A percentile compares a stretch with the other conserved stretches of the same genome.
phyloP scores from a whole-genome alignment of 163 green algal genomes.

The Volvox carteri region DNA sequence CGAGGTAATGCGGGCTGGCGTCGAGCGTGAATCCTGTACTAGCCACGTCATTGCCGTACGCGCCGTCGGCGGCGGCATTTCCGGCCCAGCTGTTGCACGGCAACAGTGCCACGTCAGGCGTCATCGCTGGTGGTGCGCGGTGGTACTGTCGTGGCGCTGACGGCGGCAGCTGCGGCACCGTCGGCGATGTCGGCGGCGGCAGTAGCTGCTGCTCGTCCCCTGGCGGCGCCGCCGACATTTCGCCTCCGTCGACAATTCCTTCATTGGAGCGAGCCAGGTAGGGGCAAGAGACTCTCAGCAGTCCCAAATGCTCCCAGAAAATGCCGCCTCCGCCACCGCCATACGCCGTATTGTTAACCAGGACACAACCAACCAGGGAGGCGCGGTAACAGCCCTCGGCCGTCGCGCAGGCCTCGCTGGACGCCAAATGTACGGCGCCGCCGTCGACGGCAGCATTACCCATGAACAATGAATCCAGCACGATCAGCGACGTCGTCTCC shows the following conservation, averaged over 20 bases:
- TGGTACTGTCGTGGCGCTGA: not conserved
- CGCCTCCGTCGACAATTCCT: not conserved
- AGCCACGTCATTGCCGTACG: slow-evolving; percentile 26
- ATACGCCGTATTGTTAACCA: not conserved
- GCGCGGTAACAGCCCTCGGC: not conserved
- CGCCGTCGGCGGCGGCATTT: not conserved
- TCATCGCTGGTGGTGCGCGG: not conserved
- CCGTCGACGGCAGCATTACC: slow-evolving; percentile 20
- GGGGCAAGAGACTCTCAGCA: slow-evolving; percentile 10
- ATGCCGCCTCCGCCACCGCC: slow-evolving; percentile 37
- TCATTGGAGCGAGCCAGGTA: not conserved
- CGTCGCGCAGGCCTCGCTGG: not conserved
- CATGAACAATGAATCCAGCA: not conserved
- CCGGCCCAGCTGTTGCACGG: slow-evolving; percentile 14
- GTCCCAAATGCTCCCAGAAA: slow-evolving; percentile 26
- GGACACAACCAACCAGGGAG: not conserved
- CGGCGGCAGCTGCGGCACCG: not conserved
- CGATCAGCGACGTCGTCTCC: not conserved
- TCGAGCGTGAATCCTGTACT: not conserved
- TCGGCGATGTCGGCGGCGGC: not conserved
- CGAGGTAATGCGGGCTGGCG: not conserved
- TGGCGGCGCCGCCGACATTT: not conserved
- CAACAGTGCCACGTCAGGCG: not conserved
- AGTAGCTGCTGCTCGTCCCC: not conserved
- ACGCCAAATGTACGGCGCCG: not conserved